phyloP scores from a whole-genome alignment of 2,329 filamentous ascomycete species.

The Cordyceps cicadae region DNA sequence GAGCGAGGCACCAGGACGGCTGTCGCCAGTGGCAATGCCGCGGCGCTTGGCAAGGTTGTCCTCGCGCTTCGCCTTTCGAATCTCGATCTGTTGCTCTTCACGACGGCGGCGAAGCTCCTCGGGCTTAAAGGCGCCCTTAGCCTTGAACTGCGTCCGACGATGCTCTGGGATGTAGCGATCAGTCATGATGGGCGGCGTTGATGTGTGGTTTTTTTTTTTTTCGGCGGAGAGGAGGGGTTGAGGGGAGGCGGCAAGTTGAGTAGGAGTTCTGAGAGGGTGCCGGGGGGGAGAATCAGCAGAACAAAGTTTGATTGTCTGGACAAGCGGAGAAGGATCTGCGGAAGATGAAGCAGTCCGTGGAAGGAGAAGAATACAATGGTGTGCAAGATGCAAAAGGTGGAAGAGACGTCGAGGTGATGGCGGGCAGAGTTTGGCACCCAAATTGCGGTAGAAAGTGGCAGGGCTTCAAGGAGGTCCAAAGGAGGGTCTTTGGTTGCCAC shows the following conservation, averaged over 20 bases:
- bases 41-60: slow-evolving; percentile 98
- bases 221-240: slow-evolving; percentile 14
- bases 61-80: slow-evolving; percentile 96
- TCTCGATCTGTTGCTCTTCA: slow-evolving; percentile 98
- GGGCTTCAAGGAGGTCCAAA: slow-evolving; percentile 6
- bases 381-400: slow-evolving; percentile 9
- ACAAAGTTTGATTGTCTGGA: background rate
- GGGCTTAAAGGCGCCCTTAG: slow-evolving; percentile 97
- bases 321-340: slow-evolving; percentile 1
- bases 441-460: slow-evolving; percentile 10
- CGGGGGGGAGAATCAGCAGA: background rate
- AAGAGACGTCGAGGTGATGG: background rate
- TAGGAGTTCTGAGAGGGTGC: background rate
- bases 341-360: slow-evolving; percentile 1
- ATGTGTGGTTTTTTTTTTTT: slow-evolving; percentile 23
- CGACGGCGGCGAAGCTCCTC: slow-evolving; percentile 96
- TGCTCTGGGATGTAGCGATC: slow-evolving; percentile 99
- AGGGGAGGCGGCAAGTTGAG: slow-evolving; percentile 8
- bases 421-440: slow-evolving; percentile 10
- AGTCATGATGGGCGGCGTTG: slow-evolving; percentile 60
- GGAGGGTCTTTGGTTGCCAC: slow-evolving; percentile 12
- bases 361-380: background rate
- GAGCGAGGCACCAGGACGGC: slow-evolving; percentile 70
- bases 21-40: slow-evolving; percentile 78
- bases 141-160: slow-evolving; percentile 98